Evolutionary conservation across 768 basidiomycete genomes (phyloP), one percentile per base, ranked within the genome.

Genomic region (Mycena metata): DNA sequence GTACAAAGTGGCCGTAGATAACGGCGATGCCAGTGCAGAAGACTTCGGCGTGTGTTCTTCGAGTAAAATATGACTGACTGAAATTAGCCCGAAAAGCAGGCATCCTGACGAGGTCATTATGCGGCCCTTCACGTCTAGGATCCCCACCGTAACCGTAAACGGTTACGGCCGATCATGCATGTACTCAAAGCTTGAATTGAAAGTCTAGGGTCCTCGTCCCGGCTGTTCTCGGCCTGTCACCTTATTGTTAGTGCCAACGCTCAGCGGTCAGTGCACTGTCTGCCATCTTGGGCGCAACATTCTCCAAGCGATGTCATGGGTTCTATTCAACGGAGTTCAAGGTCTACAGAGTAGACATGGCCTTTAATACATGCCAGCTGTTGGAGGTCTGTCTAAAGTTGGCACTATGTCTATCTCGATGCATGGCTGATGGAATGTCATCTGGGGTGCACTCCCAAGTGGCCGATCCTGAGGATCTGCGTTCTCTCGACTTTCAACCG

Each of bases 331-430:
- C 42, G 56, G 56, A 57, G 56, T 57, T 57, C 39, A 57, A 57
- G 26, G 56, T 43, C n/a, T n/a, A n/a, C n/a, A n/a, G n/a, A n/a
- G n/a, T n/a, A n/a, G n/a, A n/a, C n/a, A n/a, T n/a, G n/a, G n/a
- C n/a, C n/a, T n/a, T n/a, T n/a, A n/a, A n/a, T n/a, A n/a, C n/a
- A n/a, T n/a, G n/a, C n/a, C n/a, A n/a, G n/a, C n/a, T n/a, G n/a
- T n/a, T n/a, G n/a, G n/a, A n/a, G n/a, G 57, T 58, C 57, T 58
- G 57, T 58, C 57, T 58, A 46, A 58, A 58, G 57, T 58, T 30
- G 57, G 57, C 42, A 45, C 57, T 58, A 58, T 43, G 57, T 58
- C 57, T 58, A 58, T 58, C 42, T 46, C 56, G 10, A 57, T 57
- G 41, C 26, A 57, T 46, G 57, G 57, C 57, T 46, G 43, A 46